Conservation (phyloP, 1,139 yeast genomes). For the Nakaseomyces nivariensis region DNA sequence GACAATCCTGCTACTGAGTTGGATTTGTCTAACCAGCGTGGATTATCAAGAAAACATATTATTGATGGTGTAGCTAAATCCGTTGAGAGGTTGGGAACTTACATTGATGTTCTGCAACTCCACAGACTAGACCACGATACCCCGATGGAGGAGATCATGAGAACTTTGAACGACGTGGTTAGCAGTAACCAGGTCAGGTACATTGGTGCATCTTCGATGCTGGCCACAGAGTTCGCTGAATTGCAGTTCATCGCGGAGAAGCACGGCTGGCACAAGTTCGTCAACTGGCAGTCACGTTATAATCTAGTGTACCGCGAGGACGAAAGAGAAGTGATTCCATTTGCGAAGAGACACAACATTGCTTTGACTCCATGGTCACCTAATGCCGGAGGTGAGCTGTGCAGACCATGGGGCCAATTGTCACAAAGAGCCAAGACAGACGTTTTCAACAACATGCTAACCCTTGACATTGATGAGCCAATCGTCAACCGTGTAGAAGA, state of each 20-base stretch:
- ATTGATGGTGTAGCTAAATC: slow-evolving; percentile 37
- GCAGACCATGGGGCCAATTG: slow-evolving; percentile 31
- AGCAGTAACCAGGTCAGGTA: slow-evolving; percentile 33
- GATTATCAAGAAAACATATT: slow-evolving; percentile 15
- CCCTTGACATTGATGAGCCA: slow-evolving; percentile 15
- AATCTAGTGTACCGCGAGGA: slow-evolving; percentile 42
- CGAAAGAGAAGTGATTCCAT: slow-evolving; percentile 41
- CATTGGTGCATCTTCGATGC: slow-evolving; percentile 43
- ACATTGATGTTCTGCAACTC: slow-evolving; percentile 41
- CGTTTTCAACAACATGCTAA: slow-evolving; percentile 6
- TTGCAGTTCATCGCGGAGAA: slow-evolving; percentile 37
- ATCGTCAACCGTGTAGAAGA: slow-evolving; percentile 43
- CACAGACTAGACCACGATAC: slow-evolving; percentile 37
- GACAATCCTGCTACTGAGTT: slow-evolving; percentile 31
- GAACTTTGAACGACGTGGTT: slow-evolving; percentile 28
- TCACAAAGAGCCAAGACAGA: slow-evolving; percentile 13
- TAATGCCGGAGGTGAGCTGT: slow-evolving; percentile 37
- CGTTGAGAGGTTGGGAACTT: slow-evolving; percentile 39
- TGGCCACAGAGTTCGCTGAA: slow-evolving; percentile 35
- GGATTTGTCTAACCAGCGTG: too few relatives aligned
- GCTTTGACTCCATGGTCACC: slow-evolving; percentile 45
- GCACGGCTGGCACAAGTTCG: slow-evolving; percentile 37
- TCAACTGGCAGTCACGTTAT: slow-evolving; percentile 42
- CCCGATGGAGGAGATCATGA: slow-evolving; percentile 40
- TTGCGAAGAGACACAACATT: slow-evolving; percentile 27